phyloP scores from a whole-genome alignment of 148 eudicot species.

The Dysphania ambrosioides region DNA sequence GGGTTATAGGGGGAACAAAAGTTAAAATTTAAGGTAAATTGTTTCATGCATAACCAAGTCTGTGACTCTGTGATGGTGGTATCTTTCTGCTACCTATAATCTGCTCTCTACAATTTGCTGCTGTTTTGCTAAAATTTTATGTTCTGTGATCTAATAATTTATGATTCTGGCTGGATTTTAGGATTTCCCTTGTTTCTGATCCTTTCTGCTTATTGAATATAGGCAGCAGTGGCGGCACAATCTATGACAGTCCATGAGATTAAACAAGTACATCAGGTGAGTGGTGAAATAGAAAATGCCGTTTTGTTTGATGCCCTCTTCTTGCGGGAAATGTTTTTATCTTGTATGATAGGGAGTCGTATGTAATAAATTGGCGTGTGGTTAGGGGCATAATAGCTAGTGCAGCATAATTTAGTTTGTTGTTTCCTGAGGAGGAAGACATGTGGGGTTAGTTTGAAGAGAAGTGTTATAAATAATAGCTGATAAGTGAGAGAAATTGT shows the following conservation, averaged over 20 bases:
- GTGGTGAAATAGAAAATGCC: neutral
- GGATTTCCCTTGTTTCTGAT: neutral
- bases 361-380: neutral
- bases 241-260: constrained; percentile 33
- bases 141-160: neutral
- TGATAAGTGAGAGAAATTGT: too few species aligned
- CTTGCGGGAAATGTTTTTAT: neutral
- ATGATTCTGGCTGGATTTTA: neutral
- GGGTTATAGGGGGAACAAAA: too few species aligned
- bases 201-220: constrained; percentile 9
- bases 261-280: constrained; percentile 45
- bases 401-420: too few species aligned
- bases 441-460: too few species aligned
- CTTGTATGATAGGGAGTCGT: neutral
- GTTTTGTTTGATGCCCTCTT: neutral
- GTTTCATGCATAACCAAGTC: too few species aligned
- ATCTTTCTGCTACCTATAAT: neutral
- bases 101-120: neutral
- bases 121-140: neutral
- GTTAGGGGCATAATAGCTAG: too few species aligned
- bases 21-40: too few species aligned
- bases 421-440: too few species aligned
- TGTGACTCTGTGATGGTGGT: too few species aligned
- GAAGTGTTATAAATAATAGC: too few species aligned
- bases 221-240: constrained; percentile 63